These are phyloP conservation scores for Aspergillus ochraceus DNA, from an alignment of 2,329 filamentous ascomycete species.

Conservation along the genomic window DNA sequence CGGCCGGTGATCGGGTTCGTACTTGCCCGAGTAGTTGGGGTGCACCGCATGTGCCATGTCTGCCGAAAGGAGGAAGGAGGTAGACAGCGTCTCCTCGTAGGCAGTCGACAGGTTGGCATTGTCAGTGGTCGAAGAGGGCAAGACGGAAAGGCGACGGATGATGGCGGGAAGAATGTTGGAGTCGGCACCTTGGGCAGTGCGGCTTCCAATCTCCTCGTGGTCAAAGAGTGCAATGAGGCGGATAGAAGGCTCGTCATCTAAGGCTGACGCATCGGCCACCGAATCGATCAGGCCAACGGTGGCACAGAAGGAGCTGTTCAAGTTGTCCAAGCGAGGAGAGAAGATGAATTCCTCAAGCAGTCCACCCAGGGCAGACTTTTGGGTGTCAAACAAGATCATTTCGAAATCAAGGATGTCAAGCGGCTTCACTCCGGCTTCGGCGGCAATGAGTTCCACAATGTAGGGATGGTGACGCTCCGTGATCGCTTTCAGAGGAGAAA, in stretches of 20 bases:
- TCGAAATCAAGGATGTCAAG: constrained; percentile 88
- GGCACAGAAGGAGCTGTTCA: constrained; percentile 94
- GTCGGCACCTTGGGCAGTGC: constrained; percentile 88
- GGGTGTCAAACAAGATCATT: constrained; percentile 93
- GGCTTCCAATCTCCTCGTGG: constrained; percentile 94
- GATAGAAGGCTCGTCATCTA: constrained; percentile 77
- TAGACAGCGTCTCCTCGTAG: constrained; percentile 88
- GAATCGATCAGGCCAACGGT: constrained; percentile 83
- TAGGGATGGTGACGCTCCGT: constrained; percentile 85
- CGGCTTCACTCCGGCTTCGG: constrained; percentile 69
- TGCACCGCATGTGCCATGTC: constrained; percentile 98
- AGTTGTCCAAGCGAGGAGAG: constrained; percentile 91
- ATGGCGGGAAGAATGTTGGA: constrained; percentile 88
- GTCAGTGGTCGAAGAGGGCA: constrained; percentile 62
- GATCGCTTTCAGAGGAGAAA: constrained; percentile 74
- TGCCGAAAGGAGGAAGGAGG: constrained; percentile 90
- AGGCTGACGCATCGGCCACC: constrained; percentile 60
- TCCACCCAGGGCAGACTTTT: constrained; percentile 84
- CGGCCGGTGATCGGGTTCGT: constrained; percentile 86
- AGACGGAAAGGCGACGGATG: constrained; percentile 78
- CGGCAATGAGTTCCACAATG: constrained; percentile 80
- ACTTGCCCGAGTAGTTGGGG: constrained; percentile 90
- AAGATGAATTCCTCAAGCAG: constrained; percentile 94
- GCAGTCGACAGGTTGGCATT: constrained; percentile 71
- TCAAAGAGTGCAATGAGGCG: constrained; percentile 94